Percentiles rank a stretch among this genome's conserved stretches.
Conservation (phyloP, 1,284 basidiomycete species). For the Ustilago hordei region DNA sequence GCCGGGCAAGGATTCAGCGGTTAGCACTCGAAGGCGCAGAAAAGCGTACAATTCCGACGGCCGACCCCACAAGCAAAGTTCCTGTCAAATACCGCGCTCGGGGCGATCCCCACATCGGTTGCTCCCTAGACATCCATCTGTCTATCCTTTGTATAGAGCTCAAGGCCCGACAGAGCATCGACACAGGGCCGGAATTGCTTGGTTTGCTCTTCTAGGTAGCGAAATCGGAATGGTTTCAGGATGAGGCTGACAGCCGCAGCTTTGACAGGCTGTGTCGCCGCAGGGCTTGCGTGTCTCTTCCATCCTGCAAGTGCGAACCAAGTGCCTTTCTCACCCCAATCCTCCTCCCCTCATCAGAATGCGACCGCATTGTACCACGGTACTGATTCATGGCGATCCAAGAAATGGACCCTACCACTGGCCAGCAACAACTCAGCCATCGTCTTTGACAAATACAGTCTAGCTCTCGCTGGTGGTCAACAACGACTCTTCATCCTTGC, state of each 20-base stretch:
- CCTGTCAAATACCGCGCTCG: too few relatives aligned
- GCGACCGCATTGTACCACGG: not conserved
- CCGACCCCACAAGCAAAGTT: too few relatives aligned
- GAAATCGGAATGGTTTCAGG: not conserved
- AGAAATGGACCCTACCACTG: slow-evolving; percentile 34
- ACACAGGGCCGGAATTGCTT: too few relatives aligned
- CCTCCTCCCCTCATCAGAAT: not conserved
- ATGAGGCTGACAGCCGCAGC: slow-evolving; percentile 20
- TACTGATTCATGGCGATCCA: not conserved
- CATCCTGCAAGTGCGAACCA: slow-evolving; percentile 17
- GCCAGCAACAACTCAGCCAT: slow-evolving; percentile 41
- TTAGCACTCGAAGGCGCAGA: too few relatives aligned
- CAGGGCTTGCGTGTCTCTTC: slow-evolving; percentile 9
- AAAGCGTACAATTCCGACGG: too few relatives aligned
- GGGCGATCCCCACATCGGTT: too few relatives aligned
- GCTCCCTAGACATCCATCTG: too few relatives aligned
- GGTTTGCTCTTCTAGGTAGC: not conserved
- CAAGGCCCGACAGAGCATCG: too few relatives aligned
- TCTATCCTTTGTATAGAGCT: too few relatives aligned
- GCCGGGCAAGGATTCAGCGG: too few relatives aligned
- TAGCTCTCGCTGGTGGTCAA: slow-evolving; percentile 36
- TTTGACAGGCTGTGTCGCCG: slow-evolving; percentile 18
- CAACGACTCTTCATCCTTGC: slow-evolving; percentile 42
- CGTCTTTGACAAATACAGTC: slow-evolving; percentile 51
- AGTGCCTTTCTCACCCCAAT: slow-evolving; percentile 18